Percentiles rank a stretch among this genome's conserved stretches.
These are phyloP conservation scores for Nyctanthes arbortristis DNA, from an alignment of 257 asterid genomes.

Conservation along the genomic window DNA sequence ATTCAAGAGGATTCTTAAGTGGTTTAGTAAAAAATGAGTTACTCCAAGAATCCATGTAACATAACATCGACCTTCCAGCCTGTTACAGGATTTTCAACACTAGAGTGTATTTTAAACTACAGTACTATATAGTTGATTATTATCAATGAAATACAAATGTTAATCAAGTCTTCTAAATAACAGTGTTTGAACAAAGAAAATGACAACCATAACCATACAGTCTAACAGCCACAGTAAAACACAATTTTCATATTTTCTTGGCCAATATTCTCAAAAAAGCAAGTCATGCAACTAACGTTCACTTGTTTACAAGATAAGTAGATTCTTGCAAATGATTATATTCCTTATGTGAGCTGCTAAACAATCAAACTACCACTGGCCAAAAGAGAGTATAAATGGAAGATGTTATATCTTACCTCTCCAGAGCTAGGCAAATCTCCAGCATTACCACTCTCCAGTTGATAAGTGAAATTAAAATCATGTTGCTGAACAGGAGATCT, in stretches of 20 bases:
- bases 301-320: no score
- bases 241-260: no score
- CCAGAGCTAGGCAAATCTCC: conserved; percentile 97
- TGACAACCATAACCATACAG: no score
- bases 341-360: background rate
- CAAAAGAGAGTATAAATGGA: conserved; percentile 4
- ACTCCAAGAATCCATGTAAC: background rate
- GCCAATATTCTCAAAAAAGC: no score
- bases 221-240: no score
- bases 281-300: no score
- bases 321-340: background rate
- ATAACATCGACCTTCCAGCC: background rate
- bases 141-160: background rate
- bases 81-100: background rate
- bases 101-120: background rate
- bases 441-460: conserved; percentile 72
- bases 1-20: background rate
- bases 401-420: conserved; percentile 52
- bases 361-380: background rate
- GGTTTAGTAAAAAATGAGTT: background rate
- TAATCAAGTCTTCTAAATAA: background rate
- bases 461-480: conserved; percentile 92
- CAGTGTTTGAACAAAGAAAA: background rate
- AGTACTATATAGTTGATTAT: background rate
- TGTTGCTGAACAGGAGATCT: conserved; percentile 94